These are phyloP conservation scores for Racocetra persica DNA, from an alignment of 371 early-diverging fungal species.

Conservation along the genomic window DNA sequence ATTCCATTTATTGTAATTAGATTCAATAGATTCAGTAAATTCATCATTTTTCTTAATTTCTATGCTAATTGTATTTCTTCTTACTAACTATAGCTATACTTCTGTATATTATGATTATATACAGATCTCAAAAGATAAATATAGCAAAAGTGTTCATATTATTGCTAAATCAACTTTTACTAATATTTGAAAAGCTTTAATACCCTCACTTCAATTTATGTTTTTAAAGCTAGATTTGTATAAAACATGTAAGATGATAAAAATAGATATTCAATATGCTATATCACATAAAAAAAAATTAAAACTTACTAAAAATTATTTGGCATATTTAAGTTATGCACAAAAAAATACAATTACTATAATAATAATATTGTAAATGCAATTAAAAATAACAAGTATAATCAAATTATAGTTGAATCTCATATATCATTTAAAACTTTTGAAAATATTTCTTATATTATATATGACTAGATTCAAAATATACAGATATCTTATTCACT, in stretches of 20 bases:
- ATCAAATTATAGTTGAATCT: too few species aligned
- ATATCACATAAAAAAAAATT: background rate
- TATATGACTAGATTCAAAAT: too few species aligned
- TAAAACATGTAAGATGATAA: background rate
- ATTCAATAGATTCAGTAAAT: too few species aligned
- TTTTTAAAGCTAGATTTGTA: background rate
- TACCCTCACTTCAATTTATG: constrained; percentile 4
- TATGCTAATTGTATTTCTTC: background rate
- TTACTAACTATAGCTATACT: background rate
- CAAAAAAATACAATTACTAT: too few species aligned
- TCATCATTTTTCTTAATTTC: too few species aligned
- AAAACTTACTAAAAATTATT: background rate
- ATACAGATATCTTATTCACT: too few species aligned
- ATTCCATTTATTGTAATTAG: too few species aligned
- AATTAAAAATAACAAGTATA: too few species aligned
- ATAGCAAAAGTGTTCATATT: background rate
- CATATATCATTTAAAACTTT: too few species aligned
- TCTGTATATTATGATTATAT: constrained; percentile 3
- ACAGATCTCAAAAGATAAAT: background rate
- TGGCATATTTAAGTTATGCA: too few species aligned
- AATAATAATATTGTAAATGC: too few species aligned
- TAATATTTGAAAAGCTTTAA: constrained; percentile 7
- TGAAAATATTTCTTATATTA: too few species aligned
- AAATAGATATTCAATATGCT: background rate
- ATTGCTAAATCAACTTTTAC: constrained; percentile 1